Base-by-base conservation (phyloP, 371 early-diverging fungal species). In the Mortierella sp. region DNA sequence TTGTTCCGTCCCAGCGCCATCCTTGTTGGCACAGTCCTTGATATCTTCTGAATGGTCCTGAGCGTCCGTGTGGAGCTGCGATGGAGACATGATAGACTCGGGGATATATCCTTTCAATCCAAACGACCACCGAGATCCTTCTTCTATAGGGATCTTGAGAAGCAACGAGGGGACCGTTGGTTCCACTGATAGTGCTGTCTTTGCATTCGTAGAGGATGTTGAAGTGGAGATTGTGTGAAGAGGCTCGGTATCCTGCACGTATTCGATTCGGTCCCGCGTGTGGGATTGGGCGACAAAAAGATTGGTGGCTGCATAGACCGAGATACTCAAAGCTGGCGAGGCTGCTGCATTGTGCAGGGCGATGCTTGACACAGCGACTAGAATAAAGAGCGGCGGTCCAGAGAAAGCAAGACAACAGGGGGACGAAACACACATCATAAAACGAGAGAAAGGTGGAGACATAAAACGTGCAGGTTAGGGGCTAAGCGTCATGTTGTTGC, bases 291-390 rank as follows among this genome's bases (percentile, higher is more conserved):
- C 58, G 12, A 56, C 63, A 14, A 73, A 34, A 34, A 7, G 55
- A 8, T 40, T 50, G 25, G 59, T 50, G 44, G 53, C 25, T 25
- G 52, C 43, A 14, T 49, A 31, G 6, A 62, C 60, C 2, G 59
- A 49, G 40, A 73, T 53, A 34, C 52, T 73, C 48, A 73, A 37
- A 16, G 63, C 58, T 17, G 74, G 67, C 10, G 74, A 73, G n/a
- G 60, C 54, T 6, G 60, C 29, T 9, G 74, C 67, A 73, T 63
- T 67, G 60, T 73, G 74, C 17, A 73, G 47, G 12, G 63, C 21
- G 37, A 73, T 67, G 24, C 46, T 63, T 17, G 67, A 55, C 40
- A 73, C 56, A 39, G 67, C 67, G 49, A 73, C 74, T 73, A 39
- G 34, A 60, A 17, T 31, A 2, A 28, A 54, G 2, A 34, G 47